Conservation (phyloP, 805 yeast genomes). For the Wickerhamiella domercqiae region DNA sequence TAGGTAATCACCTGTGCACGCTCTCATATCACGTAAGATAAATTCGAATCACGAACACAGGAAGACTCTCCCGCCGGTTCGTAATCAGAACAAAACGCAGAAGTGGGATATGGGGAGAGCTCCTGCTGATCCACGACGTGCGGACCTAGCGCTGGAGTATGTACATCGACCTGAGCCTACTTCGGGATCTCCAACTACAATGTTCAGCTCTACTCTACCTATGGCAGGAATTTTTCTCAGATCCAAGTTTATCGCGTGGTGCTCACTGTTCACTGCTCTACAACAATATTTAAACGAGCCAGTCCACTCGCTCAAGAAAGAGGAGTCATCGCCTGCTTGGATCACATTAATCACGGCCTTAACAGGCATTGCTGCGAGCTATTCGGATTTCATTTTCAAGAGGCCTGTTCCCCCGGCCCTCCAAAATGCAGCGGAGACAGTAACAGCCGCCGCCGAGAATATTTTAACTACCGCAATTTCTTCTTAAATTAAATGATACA, state of each 20-base stretch:
- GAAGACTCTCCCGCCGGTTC: no score
- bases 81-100: no score
- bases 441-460: no score
- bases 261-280: slow-evolving; percentile 24
- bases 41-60: no score
- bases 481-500: no score
- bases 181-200: slow-evolving; percentile 11
- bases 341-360: slow-evolving; percentile 19
- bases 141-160: slow-evolving; percentile 22
- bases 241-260: slow-evolving; percentile 25
- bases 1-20: no score
- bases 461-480: no score
- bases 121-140: slow-evolving; percentile 18
- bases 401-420: slow-evolving; percentile 9
- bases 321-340: slow-evolving; percentile 19
- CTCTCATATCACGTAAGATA: no score
- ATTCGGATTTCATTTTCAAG: slow-evolving; percentile 24
- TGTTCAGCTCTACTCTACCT: slow-evolving; percentile 22
- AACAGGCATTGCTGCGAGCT: slow-evolving; percentile 22
- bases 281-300: slow-evolving; percentile 24
- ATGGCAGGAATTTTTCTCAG: slow-evolving; percentile 27
- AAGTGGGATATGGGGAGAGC: no score
- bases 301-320: slow-evolving; percentile 11
- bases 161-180: slow-evolving; percentile 18
- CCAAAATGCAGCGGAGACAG: no score